These are phyloP conservation scores for Erysimum cheiri DNA, from an alignment of 441 rosid species.

Conservation along the genomic window DNA sequence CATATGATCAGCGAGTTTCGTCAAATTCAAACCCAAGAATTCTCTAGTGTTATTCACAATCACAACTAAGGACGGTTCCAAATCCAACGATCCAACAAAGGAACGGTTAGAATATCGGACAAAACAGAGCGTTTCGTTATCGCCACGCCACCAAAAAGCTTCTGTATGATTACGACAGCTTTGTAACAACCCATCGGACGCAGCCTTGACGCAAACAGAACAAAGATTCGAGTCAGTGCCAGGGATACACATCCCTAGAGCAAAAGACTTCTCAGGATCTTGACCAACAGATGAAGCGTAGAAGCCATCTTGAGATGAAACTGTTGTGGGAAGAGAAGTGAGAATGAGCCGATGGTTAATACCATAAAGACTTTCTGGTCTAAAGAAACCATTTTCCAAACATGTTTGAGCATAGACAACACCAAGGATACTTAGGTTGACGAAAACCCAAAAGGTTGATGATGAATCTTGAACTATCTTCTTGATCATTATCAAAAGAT, in stretches of 20 bases:
- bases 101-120: not conserved
- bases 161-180: not conserved
- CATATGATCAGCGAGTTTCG: not conserved
- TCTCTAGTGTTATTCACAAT: not conserved
- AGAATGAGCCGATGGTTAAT: not conserved
- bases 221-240: not conserved
- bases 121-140: not conserved
- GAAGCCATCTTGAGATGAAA: not conserved
- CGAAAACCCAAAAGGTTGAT: not conserved
- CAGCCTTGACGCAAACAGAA: not conserved
- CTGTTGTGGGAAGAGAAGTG: not conserved
- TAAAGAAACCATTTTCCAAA: not conserved
- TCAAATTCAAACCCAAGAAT: not conserved
- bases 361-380: not conserved
- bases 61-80: not conserved
- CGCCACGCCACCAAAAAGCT: not conserved
- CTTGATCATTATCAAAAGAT: not conserved
- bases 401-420: not conserved
- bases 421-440: not conserved
- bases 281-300: not conserved
- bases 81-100: not conserved
- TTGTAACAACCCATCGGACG: not conserved
- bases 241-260: not conserved
- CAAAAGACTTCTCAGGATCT: not conserved
- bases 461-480: not conserved